Evolutionary conservation across 179 eudicot species (phyloP).

Genomic region (Dionaea muscipula): DNA sequence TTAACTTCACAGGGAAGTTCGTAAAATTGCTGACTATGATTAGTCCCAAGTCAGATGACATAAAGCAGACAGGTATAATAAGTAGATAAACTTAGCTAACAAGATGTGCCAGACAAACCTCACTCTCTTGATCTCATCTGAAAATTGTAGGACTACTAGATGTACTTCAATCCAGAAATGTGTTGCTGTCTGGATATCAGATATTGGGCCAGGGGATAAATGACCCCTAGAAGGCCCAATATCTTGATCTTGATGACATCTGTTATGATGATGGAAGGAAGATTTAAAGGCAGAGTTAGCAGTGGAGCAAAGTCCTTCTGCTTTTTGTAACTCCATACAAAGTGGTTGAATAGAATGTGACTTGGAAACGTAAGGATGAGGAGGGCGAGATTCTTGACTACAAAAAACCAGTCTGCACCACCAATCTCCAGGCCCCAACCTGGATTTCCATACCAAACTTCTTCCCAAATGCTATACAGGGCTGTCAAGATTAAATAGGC

Average conservation of each 20-base stretch:
- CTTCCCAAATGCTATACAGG: constrained; percentile 74
- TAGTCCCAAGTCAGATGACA: no score
- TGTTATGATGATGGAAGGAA: constrained; percentile 66
- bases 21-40: no score
- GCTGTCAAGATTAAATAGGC: constrained; percentile 64
- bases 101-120: constrained; percentile 13
- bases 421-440: constrained; percentile 95
- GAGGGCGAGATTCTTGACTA: constrained; percentile 82
- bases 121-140: constrained; percentile 10
- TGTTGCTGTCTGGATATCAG: constrained; percentile 84
- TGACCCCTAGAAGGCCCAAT: constrained; percentile 76
- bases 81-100: background rate
- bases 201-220: constrained; percentile 83
- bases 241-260: constrained; percentile 81
- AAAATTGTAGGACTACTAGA: constrained; percentile 32
- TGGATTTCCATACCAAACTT: constrained; percentile 75
- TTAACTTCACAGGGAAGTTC: no score
- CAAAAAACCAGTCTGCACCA: constrained; percentile 82
- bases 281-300: constrained; percentile 76
- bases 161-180: constrained; percentile 86
- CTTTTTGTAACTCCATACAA: constrained; percentile 82
- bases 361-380: constrained; percentile 80
- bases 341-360: constrained; percentile 79
- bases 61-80: no score
- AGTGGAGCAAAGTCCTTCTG: constrained; percentile 59